Percentiles rank a stretch among this genome's conserved stretches.
phyloP scores from a whole-genome alignment of 805 yeast species.

The Wickerhamiella australiensis region DNA sequence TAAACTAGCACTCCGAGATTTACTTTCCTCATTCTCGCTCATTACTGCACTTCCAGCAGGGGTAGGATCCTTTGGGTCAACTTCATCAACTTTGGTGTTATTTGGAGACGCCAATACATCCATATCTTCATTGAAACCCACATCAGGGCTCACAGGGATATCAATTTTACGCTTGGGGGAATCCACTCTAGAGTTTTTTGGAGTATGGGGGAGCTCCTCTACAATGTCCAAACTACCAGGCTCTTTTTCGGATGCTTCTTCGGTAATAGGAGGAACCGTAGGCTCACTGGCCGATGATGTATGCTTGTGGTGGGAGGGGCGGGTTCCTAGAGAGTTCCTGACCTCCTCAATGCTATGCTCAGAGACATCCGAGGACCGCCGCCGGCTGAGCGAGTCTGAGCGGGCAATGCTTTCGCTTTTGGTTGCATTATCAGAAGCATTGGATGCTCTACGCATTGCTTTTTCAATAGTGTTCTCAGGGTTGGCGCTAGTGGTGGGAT shows the following conservation, averaged over 20 bases:
- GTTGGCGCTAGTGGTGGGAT: background rate
- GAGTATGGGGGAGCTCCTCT: no score
- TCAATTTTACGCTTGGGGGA: background rate
- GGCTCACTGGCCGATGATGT: background rate
- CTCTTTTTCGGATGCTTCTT: background rate
- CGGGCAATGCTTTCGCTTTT: background rate
- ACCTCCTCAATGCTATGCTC: background rate
- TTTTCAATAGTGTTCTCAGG: background rate
- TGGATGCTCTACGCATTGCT: constrained; percentile 1
- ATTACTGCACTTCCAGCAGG: background rate
- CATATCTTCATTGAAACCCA: background rate
- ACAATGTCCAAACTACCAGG: background rate
- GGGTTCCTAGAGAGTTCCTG: background rate
- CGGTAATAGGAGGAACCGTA: background rate
- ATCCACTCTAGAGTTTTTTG: background rate
- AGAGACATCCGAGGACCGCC: background rate
- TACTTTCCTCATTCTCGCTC: background rate
- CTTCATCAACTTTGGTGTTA: background rate
- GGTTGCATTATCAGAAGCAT: background rate
- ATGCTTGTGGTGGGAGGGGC: background rate
- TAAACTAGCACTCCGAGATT: no score
- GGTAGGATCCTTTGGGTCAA: background rate
- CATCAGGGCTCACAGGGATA: background rate
- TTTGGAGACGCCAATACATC: background rate
- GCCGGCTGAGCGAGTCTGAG: background rate